Evolutionary conservation across 2,329 filamentous ascomycete genomes (phyloP), one percentile per base, ranked within the genome.

Genomic region (Monilinia vaccinii-corymbosi): DNA sequence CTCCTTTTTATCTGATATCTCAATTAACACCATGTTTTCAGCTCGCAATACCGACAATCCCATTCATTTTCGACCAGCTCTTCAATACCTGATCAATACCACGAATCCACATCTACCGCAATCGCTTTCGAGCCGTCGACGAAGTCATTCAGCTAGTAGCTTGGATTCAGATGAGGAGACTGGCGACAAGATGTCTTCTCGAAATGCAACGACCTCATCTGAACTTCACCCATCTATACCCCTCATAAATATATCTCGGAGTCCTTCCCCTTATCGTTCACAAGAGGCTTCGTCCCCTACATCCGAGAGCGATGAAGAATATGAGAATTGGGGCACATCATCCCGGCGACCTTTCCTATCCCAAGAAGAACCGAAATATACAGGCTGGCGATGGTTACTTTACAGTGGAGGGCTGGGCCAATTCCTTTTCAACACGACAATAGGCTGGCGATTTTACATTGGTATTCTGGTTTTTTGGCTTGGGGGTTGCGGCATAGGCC

Each of bases 371-470:
- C 58, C 56, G 14, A 70, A 66, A 46, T 58, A 64, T 13, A 70
- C 64, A 18, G 67, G 69, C 11, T 74, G 72, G 72, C 71, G 66
- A 62, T 65, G 68, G 16, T 58, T 74, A 21, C 63, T 74, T 51
- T 66, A 73, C 14, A 72, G 72, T 40, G 77, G 77, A 28, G 76
- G 76, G 8, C 66, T 79, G n/a, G 78, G 77, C 1, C 71, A 73
- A 56, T 79, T 77, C 66, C 71, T 80, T 56, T 78, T 78, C 64
- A 74, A 74, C 14, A 78, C 76, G 0, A 73, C 73, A 67, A 60
- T 72, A 47, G 78, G 78, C 49, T 79, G 77, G 76, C 73, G 77
- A 66, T 63, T 78, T 0, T 80, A 76, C 67, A 72, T 80, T 14
- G 76, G 72, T 11, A 55, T 79, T 62, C 67, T 80, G 55, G 73